Percentiles rank a stretch among this genome's conserved stretches.
Conservation (phyloP, 306 rosid genomes). For the Cicer arietinum region DNA sequence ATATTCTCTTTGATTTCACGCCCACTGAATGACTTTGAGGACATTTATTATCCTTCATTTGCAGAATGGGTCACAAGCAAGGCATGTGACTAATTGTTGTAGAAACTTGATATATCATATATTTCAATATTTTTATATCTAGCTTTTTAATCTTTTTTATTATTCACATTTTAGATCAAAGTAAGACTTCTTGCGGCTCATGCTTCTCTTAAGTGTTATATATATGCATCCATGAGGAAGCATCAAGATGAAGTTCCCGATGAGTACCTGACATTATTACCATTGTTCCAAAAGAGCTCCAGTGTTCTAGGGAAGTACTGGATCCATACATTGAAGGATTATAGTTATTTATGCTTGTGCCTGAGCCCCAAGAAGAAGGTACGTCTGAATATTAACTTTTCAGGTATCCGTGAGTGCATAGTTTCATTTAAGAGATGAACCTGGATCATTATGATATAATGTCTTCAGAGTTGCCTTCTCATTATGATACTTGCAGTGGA, state of each 20-base stretch:
- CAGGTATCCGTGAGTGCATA: conserved; percentile 25
- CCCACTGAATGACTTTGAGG: conserved; percentile 82
- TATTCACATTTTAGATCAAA: conserved; percentile 68
- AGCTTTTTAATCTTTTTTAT: conserved; percentile 23
- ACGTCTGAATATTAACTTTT: conserved; percentile 46
- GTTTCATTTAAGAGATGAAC: conserved; percentile 36
- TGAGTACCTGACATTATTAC: conserved; percentile 80
- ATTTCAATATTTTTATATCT: conserved; percentile 31
- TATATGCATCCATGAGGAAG: conserved; percentile 87
- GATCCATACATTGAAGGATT: conserved; percentile 81
- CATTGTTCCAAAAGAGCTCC: conserved; percentile 88
- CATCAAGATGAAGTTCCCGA: conserved; percentile 69
- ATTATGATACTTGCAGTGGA: conserved; percentile 69
- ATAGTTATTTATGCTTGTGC: conserved; percentile 71
- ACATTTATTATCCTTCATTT: conserved; percentile 96
- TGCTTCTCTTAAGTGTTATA: conserved; percentile 95
- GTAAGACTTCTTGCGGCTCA: conserved; percentile 97
- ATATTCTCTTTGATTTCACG: conserved; percentile 89
- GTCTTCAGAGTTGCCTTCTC: conserved; percentile 39
- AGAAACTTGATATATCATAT: conserved; percentile 16
- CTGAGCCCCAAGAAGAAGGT: conserved; percentile 77
- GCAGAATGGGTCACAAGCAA: conserved; percentile 99
- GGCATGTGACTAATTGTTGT: conserved; percentile 52
- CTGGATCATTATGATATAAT: conserved; percentile 13
- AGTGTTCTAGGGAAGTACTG: conserved; percentile 84